These are phyloP conservation scores for Aspergillus puulaauensis DNA, from an alignment of 2,329 filamentous ascomycete genomes.

Conservation along the genomic window DNA sequence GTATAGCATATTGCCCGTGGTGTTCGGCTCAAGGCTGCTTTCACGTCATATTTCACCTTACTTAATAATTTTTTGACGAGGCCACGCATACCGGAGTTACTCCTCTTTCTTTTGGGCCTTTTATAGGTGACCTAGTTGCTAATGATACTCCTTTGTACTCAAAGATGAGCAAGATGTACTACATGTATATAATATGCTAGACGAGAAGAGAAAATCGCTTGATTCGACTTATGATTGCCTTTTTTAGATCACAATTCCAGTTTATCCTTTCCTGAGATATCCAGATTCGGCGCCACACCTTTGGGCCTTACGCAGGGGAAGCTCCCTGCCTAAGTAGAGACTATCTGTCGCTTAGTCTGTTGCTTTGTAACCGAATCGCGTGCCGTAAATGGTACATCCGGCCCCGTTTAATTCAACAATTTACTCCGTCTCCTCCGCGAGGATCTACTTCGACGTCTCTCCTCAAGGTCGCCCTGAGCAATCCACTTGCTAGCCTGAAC, in stretches of 20 bases:
- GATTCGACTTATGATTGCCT: not conserved
- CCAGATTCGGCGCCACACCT: too few relatives aligned
- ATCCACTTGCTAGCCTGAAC: constrained; percentile 90
- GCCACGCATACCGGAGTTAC: constrained; percentile 2
- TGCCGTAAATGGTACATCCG: too few relatives aligned
- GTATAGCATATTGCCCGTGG: not conserved
- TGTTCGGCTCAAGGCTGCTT: not conserved
- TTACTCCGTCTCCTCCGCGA: not conserved
- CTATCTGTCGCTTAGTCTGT: too few relatives aligned
- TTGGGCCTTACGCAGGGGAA: too few relatives aligned
- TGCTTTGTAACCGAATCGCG: too few relatives aligned
- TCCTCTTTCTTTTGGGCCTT: not conserved
- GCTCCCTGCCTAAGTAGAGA: too few relatives aligned
- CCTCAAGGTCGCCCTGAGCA: constrained; percentile 77
- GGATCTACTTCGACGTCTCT: not conserved
- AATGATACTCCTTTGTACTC: not conserved
- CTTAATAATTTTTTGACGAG: constrained; percentile 1
- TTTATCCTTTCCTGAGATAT: not conserved
- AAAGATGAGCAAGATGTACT: not conserved
- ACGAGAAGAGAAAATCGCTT: not conserved
- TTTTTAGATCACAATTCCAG: not conserved
- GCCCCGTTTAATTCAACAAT: not conserved
- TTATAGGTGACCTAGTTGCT: not conserved
- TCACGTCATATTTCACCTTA: not conserved
- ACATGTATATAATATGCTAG: constrained; percentile 5